Evolutionary conservation across 1,139 yeast genomes (phyloP), one percentile per base, ranked within the genome.

Genomic region (Kodamaea sp.): DNA sequence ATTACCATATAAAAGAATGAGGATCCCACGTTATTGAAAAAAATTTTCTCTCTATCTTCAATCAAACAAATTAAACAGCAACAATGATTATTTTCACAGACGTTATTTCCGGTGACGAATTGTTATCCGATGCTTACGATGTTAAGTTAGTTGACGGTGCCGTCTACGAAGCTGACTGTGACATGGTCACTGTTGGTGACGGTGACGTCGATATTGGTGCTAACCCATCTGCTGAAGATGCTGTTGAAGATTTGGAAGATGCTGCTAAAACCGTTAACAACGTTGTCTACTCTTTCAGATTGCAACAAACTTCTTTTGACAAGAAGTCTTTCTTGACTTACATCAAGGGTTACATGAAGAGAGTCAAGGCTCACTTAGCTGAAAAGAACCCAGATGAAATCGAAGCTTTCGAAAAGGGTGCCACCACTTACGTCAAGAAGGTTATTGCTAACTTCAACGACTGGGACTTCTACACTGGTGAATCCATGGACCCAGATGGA

Each of bases 381-480:
- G 97, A 90, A 78, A 60, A 76, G 58, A 68, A 79, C 75, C 97
- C 98, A 64, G 97, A 90, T 39, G 78, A 75, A 55, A 79, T 92
- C 59, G 82, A 84, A 62, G 74, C 68, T 53, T 92, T 92, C 71
- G 97, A 90, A 81, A 90, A 90, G 80, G 97, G 97, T 68, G 98
- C 98, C 58, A 78, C 82, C 55, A 73, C 86, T 57, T 90, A 88
- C 79, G 95, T 86, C 73, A 92, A 94, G 86, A 94, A 92, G 81
- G 84, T 92, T 56, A 70, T 92, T 60, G 85, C 82, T 59, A 84
- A 89, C 71, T 92, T 92, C 92, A 84, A 83, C 68, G 98, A 92
- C 81, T 92, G 94, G 95, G 98, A 92, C 66, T 92, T 92, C 81
- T 92, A 73, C 89, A 92, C 96, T 57, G 98, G 98, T 79, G 97